A percentile compares a stretch with the other conserved stretches of the same genome.
Conservation (phyloP, 2,329 filamentous ascomycete genomes). For the Elsinoe perseae region DNA sequence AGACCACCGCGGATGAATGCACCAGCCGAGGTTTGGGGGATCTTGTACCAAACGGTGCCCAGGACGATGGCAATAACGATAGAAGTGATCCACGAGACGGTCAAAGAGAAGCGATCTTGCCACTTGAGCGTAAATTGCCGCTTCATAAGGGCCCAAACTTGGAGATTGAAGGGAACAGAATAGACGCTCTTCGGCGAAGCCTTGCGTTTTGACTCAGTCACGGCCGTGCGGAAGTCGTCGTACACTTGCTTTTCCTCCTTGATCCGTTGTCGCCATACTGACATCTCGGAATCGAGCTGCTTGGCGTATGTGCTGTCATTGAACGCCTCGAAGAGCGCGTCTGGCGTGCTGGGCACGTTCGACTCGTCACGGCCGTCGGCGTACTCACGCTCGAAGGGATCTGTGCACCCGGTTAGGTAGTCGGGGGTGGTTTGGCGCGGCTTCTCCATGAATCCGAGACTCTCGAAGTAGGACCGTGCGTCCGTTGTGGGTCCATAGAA, state of each 20-base stretch:
- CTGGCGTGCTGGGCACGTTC: slow-evolving; percentile 61
- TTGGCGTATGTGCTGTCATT: slow-evolving; percentile 53
- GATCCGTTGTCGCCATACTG: slow-evolving; percentile 57
- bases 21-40: slow-evolving; percentile 55
- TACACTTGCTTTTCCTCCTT: slow-evolving; percentile 58
- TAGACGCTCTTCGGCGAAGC: slow-evolving; percentile 69
- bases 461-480: slow-evolving; percentile 67
- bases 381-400: slow-evolving; percentile 75
- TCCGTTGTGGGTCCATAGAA: slow-evolving; percentile 64
- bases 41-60: slow-evolving; percentile 69
- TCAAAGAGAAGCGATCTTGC: slow-evolving; percentile 73
- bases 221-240: slow-evolving; percentile 68
- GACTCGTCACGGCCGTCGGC: slow-evolving; percentile 56
- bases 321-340: slow-evolving; percentile 63
- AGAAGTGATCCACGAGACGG: slow-evolving; percentile 62
- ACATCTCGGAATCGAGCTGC: slow-evolving; percentile 58
- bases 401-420: slow-evolving; percentile 74
- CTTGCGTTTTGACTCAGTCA: slow-evolving; percentile 69
- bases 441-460: slow-evolving; percentile 64
- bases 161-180: slow-evolving; percentile 71
- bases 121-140: slow-evolving; percentile 79
- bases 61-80: slow-evolving; percentile 70
- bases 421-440: slow-evolving; percentile 74
- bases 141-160: slow-evolving; percentile 76
- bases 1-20: slow-evolving; percentile 77